Base-by-base conservation (phyloP, 2,329 filamentous ascomycete genomes). In the Shiraia bambusicola region DNA sequence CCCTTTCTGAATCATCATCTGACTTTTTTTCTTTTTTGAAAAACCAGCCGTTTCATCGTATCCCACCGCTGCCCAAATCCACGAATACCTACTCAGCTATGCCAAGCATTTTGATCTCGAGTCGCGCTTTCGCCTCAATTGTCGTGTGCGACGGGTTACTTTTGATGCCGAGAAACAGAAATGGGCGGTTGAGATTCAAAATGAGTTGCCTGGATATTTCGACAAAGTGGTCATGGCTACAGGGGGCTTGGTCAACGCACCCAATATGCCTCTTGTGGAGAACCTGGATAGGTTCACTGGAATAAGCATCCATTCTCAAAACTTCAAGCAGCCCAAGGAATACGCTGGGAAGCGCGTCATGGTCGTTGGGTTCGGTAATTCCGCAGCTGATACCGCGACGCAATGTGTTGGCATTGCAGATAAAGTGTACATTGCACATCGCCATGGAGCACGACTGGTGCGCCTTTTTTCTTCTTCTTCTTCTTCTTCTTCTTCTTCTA, bases 331-430 rank as follows among this genome's bases (percentile, higher is more conserved):
- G 15, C 53, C 53, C 1, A 15, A 24, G 37, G 31, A 54, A 3
- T 57, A 47, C 13, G 7, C 19, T 6, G 37, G 42, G 5, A 58
- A 52, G 15, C 41, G 41, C 40, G 52, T 61, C 26, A 43, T 62
- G 47, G 52, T 62, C 4, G 49, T 61, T 4, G 58, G 56, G 3
- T 59, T 61, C 17, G 52, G 54, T 6, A 59, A 63, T 19, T 57
- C 51, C 13, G 58, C 56, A 7, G 58, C 55, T 24, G 58, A 63
- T 30, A 54, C 52, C n/a, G 47, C 53, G 4, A 55, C 54, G 0
- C 45, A 56, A 11, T 50, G 60, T 1, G 54, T 47, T 7, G 48
- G 47, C 12, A 16, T 45, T n/a, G 55, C 56, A 22, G 32, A 42
- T 17, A 52, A 58, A 25, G 37, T 59, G 3, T 61, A 55, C 16